Base-by-base conservation (phyloP, 2,329 filamentous ascomycete genomes). In the Neofusicoccum laricinum region DNA sequence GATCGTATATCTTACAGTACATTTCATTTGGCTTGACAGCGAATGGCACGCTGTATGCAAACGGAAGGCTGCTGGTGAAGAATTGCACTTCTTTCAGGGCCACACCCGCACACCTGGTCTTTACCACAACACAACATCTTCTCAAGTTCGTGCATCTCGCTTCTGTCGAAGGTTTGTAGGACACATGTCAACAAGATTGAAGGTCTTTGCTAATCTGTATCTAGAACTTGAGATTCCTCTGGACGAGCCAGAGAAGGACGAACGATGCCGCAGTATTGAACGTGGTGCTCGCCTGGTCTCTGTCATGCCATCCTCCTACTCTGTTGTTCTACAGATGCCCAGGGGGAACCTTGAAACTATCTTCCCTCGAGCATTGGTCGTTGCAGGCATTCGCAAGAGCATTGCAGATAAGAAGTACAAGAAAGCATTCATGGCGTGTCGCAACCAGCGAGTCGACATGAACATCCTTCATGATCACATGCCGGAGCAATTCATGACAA, bases 341-440 rank as follows among this genome's bases (percentile, higher is more conserved):
- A 86, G 95, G 71, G 95, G 95, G 19, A 99, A 99, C 69, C 80
- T 98, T 1, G 95, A 99, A 77, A 98, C 94, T 0, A 93, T 98
- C 57, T 98, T 89, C 72, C 95, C 95, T 15, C 86, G 95, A 66
- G 94, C 94, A 14, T 89, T 99, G 78, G 94, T 99, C 0, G 82
- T 99, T 55, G 92, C 93, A 1, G 93, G 93, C 30, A 96, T 99
- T 64, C 87, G 95, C 53, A 86, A 86, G 57, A 87, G 90, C 59
- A 91, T 99, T 59, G 90, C 93, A 62, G 82, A 85, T 36, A 91
- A 90, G 74, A 87, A 95, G 70, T 99, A 97, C 72, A 86, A 85
- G 55, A 87, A 86, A 59, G 95, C 95, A 0, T 99, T 97, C 74
- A 81, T 90, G 21, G 89, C 92, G 67, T 98, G 95, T 74, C 88